Percentiles rank a stretch among this genome's conserved stretches.
Conservation (phyloP, 176 grass and related monocot species). For the Secale cereale region DNA sequence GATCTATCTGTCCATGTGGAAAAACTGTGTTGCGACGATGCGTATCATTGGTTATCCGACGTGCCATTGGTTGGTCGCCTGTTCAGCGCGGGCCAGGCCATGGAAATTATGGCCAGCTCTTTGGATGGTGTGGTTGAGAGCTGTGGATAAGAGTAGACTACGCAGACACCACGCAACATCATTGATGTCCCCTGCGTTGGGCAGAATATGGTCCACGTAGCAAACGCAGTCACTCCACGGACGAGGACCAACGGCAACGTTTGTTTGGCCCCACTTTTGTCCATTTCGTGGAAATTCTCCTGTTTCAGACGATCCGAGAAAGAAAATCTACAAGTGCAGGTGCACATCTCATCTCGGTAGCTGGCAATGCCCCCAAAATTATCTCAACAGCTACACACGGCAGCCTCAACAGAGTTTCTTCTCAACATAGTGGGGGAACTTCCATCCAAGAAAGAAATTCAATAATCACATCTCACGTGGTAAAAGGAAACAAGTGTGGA, state of each 20-base stretch:
- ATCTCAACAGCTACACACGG: neutral
- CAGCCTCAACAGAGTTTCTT: neutral
- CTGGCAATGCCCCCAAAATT: neutral
- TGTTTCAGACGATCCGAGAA: neutral
- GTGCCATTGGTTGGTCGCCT: neutral
- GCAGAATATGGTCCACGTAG: neutral
- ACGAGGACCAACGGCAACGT: neutral
- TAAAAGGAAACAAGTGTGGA: neutral
- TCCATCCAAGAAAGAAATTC: neutral
- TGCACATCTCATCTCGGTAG: neutral
- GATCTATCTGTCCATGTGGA: neutral
- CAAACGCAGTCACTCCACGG: neutral
- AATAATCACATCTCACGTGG: neutral
- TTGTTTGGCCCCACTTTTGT: neutral
- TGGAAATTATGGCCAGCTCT: neutral
- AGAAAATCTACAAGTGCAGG: no score
- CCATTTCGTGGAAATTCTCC: neutral
- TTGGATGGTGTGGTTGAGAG: neutral
- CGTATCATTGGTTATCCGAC: neutral
- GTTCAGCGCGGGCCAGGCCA: neutral
- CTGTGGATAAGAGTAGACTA: neutral
- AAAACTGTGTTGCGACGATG: neutral
- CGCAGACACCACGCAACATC: neutral
- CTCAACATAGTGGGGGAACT: neutral
- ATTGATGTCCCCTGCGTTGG: neutral